These are phyloP conservation scores for Dichomitus squalens DNA, from an alignment of 1,284 basidiomycete genomes.

Conservation along the genomic window DNA sequence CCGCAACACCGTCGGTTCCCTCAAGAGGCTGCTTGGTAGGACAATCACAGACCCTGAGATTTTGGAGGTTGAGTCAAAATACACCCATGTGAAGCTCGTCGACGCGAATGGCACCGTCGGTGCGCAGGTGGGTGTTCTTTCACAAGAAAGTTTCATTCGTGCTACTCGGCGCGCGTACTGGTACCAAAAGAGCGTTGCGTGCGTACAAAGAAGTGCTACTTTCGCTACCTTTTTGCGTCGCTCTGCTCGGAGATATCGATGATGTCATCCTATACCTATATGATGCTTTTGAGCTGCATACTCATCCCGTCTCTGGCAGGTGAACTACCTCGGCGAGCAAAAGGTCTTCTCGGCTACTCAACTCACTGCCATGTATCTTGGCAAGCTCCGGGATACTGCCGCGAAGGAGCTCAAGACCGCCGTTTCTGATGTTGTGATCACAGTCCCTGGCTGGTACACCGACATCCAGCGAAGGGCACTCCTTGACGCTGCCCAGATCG, in stretches of 20 bases:
- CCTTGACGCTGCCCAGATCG: slow-evolving; percentile 86
- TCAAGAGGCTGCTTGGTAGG: slow-evolving; percentile 88
- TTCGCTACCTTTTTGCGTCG: background rate
- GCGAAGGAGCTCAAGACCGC: slow-evolving; percentile 80
- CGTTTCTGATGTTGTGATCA: slow-evolving; percentile 90
- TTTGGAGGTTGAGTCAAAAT: slow-evolving; percentile 83
- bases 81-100: slow-evolving; percentile 81
- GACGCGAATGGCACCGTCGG: slow-evolving; percentile 85
- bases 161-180: background rate
- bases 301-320: slow-evolving; percentile 45
- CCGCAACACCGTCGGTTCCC: slow-evolving; percentile 89
- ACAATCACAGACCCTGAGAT: slow-evolving; percentile 79
- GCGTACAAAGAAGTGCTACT: background rate
- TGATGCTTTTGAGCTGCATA: background rate
- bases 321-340: slow-evolving; percentile 84
- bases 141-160: background rate
- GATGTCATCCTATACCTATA: no score
- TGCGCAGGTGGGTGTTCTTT: slow-evolving; percentile 62
- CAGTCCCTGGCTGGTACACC: slow-evolving; percentile 94
- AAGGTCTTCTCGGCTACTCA: slow-evolving; percentile 83
- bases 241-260: no score
- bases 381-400: slow-evolving; percentile 86
- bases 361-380: slow-evolving; percentile 84
- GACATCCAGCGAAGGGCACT: slow-evolving; percentile 88
- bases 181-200: background rate